phyloP scores from a whole-genome alignment of 169 alveolate species.

The Cyclospora cayetanensis region DNA sequence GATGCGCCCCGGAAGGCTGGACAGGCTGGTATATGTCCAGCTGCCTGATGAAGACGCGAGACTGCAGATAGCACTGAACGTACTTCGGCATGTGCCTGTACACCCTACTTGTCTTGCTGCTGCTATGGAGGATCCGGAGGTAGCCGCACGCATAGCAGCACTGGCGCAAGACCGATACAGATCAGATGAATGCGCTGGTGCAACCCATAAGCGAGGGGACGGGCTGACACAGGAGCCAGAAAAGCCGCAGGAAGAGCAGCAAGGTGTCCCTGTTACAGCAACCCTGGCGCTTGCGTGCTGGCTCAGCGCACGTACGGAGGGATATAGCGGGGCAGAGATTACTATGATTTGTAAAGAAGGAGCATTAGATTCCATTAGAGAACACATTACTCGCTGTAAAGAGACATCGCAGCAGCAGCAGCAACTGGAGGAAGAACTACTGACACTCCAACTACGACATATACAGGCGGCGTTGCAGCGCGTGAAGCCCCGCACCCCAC shows the following conservation, averaged over 20 bases:
- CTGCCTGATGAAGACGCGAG: conserved; percentile 96
- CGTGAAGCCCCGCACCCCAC: conserved; percentile 64
- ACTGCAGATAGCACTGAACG: conserved; percentile 89
- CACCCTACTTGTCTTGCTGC: not conserved
- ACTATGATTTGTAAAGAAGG: conserved; percentile 92
- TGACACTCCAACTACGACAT: conserved; percentile 25
- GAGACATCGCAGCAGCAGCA: not conserved
- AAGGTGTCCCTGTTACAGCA: conserved; percentile 86
- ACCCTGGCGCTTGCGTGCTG: conserved; percentile 88
- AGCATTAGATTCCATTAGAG: conserved; percentile 82
- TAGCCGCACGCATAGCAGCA: not conserved
- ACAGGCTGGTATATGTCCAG: conserved; percentile 97
- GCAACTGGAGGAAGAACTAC: not conserved
- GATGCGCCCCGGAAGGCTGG: conserved; percentile 98
- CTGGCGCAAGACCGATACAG: not conserved
- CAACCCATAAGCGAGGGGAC: not conserved
- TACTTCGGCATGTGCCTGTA: conserved; percentile 51
- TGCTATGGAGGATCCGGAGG: not conserved
- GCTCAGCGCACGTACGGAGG: conserved; percentile 94
- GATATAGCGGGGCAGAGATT: conserved; percentile 96
- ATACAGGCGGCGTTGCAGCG: conserved; percentile 5
- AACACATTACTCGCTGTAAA: not conserved
- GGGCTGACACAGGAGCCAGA: not conserved
- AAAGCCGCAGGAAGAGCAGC: not conserved
- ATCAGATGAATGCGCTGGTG: not conserved